Evolutionary conservation across 192 early-diverging fungal genomes (phyloP).

Genomic region (Backusella psychrophila): DNA sequence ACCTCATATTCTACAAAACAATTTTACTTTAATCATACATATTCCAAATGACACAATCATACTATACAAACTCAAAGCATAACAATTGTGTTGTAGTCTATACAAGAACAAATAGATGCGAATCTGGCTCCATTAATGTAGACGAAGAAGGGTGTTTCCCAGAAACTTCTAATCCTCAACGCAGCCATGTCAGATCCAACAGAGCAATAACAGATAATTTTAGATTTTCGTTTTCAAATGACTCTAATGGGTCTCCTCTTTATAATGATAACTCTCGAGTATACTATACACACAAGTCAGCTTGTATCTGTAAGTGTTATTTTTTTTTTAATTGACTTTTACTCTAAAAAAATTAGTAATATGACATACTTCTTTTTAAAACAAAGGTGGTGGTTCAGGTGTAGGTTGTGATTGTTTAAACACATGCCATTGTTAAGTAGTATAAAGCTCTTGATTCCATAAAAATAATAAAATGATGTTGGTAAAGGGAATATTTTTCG

Average conservation of each 20-base stretch:
- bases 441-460: neutral
- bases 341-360: neutral
- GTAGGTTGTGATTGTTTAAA: neutral
- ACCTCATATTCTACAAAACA: neutral
- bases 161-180: neutral
- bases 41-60: neutral
- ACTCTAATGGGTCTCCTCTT: neutral
- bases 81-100: neutral
- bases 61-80: neutral
- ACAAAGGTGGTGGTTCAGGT: constrained; percentile 2
- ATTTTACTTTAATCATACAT: neutral
- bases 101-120: neutral
- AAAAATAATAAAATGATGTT: neutral
- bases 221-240: neutral
- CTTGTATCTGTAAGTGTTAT: neutral
- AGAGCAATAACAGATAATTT: neutral
- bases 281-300: neutral
- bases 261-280: neutral
- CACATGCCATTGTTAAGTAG: neutral
- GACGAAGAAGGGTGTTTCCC: neutral
- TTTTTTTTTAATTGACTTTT: neutral
- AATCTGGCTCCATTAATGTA: neutral
- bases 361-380: neutral
- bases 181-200: neutral
- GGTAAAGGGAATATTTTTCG: neutral